Percentiles rank a stretch among this genome's conserved stretches.
Evolutionary conservation across 2,329 filamentous ascomycete species (phyloP).

Genomic region (Penicillium sp.): DNA sequence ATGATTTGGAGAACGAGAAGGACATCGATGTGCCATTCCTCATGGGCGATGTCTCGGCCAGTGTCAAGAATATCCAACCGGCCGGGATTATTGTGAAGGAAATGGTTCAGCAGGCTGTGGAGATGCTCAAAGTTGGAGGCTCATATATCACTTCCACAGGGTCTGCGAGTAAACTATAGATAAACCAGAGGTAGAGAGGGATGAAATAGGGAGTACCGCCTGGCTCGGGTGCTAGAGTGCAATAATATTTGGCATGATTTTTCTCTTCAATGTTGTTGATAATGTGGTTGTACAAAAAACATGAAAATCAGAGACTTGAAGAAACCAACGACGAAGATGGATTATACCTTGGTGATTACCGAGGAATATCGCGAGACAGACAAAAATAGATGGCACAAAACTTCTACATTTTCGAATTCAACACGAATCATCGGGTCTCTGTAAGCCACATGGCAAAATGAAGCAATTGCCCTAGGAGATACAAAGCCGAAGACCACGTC

Average conservation of each 20-base stretch:
- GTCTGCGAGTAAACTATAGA: constrained; percentile 46
- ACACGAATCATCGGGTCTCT: not conserved
- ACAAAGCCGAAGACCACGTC: not conserved
- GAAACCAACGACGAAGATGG: not conserved
- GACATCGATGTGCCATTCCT: constrained; percentile 83
- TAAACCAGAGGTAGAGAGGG: not conserved
- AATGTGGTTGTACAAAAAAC: constrained; percentile 2
- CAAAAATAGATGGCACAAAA: not conserved
- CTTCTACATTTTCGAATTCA: not conserved
- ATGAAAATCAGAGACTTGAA: not conserved
- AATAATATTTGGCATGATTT: constrained; percentile 10
- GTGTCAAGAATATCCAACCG: constrained; percentile 73
- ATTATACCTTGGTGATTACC: not conserved
- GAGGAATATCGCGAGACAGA: not conserved
- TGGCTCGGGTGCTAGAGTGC: not conserved
- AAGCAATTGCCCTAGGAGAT: not conserved
- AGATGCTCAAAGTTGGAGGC: constrained; percentile 61
- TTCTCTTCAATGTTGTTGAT: constrained; percentile 10
- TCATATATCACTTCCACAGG: constrained; percentile 52
- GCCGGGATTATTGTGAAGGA: constrained; percentile 82
- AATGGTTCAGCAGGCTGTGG: constrained; percentile 76
- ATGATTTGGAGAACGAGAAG: constrained; percentile 77
- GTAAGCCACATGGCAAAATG: not conserved
- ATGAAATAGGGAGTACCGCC: not conserved
- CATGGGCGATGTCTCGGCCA: constrained; percentile 90